Base-by-base conservation (phyloP, 1,284 basidiomycete genomes). In the Tilletia indica region DNA sequence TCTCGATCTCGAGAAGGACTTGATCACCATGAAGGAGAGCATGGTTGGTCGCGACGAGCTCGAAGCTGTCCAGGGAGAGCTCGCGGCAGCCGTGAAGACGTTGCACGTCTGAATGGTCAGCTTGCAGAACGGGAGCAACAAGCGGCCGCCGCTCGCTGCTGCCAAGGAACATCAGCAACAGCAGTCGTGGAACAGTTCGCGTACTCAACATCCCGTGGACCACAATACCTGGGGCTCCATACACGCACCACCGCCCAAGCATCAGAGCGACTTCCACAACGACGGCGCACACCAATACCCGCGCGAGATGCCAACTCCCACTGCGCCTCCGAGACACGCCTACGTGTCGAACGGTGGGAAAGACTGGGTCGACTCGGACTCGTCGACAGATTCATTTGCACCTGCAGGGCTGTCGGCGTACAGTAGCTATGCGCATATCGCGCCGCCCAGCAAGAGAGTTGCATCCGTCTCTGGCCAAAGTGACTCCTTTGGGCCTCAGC, bases 1-100 rank as follows among this genome's bases (percentile, higher is more conserved):
- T 77, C 67, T 58, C 21, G 74, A 78, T 51, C 68, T 80, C 58
- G 78, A 81, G 71, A 56, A 69, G 19, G 77, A 80, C 9, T 69
- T 81, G 3, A 67, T 78, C 11, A 47, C 39, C 39, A 78, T 81
- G 70, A 77, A 77, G 72, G 78, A 76, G 8, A 69, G 19, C 19
- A 72, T 75, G 56, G 76, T 81, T 1, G 77, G 73, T n/a, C 63
- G 63, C 1, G 68, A 71, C 16, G 69, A 56, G 34, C 70, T 77
- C 21, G 72, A 73, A 16, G 67, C 67, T 2, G 68, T 61, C 1
- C 61, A 75, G 51, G 36, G 14, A 25, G 66, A 76, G 68, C 61
- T 79, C 4, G 72, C 67, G 11, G 70, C 68, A 48, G 70, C 21
- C 61, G 74, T 38, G 69, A 72, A 49, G 71, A 78, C 36, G 69